A percentile compares a stretch with the other conserved stretches of the same genome.
Conservation (phyloP, 306 rosid species). For the Gastrolobium villosum region DNA sequence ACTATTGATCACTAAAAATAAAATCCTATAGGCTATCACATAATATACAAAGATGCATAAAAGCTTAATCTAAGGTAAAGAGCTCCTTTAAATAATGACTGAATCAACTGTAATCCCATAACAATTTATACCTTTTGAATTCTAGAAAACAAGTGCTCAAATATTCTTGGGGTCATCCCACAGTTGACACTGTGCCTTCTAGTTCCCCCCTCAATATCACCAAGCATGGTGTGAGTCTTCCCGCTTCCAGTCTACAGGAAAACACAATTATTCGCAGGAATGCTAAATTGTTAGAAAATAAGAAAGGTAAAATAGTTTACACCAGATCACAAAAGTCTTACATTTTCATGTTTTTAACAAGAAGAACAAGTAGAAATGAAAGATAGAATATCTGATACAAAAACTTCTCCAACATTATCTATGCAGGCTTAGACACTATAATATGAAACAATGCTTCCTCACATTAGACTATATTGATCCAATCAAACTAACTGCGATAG, state of each 20-base stretch:
- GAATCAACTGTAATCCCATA: constrained; percentile 1
- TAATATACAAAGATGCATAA: neutral
- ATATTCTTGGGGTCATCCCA: constrained; percentile 99
- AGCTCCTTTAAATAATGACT: constrained; percentile 9
- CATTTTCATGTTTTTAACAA: neutral
- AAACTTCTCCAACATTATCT: constrained; percentile 28
- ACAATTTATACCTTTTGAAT: constrained; percentile 80
- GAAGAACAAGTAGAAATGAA: constrained; percentile 8
- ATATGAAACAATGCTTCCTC: neutral
- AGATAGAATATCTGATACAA: neutral
- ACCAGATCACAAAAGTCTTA: neutral
- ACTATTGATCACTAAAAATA: constrained; percentile 1
- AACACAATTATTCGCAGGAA: constrained; percentile 35
- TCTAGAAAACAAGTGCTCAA: constrained; percentile 89
- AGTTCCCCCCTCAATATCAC: constrained; percentile 97
- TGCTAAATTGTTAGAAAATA: neutral
- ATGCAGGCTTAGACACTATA: neutral
- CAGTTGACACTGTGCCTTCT: constrained; percentile 97
- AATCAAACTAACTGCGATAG: constrained; percentile 32
- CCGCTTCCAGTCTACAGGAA: constrained; percentile 93
- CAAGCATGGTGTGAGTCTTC: constrained; percentile 99
- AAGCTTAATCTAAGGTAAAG: constrained; percentile 4
- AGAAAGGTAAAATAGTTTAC: constrained; percentile 6
- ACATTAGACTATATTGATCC: neutral
- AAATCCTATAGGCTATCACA: neutral